phyloP scores from a whole-genome alignment of 2,329 filamentous ascomycete species.

The Aspergillus pseudotamarii region DNA sequence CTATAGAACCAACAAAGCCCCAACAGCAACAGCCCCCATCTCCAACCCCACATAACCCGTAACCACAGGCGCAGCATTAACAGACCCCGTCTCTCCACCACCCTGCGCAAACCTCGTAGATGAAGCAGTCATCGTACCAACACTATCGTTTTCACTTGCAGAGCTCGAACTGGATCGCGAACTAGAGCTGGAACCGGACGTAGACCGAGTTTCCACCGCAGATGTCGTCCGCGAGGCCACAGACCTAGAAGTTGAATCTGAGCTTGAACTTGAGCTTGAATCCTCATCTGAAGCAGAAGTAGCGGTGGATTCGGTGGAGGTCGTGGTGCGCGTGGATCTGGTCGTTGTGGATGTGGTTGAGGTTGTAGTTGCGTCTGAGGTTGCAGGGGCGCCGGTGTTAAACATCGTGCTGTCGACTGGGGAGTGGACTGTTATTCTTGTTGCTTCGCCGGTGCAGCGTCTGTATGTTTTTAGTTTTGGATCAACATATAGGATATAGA shows the following conservation, averaged over 20 bases:
- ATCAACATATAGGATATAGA: not conserved
- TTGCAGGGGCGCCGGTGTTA: not conserved
- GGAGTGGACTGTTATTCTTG: slow-evolving; percentile 11
- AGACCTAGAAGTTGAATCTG: not conserved
- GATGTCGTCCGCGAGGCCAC: not conserved
- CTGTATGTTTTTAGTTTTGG: not conserved
- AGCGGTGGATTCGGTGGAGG: not conserved
- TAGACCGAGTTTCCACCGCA: not conserved
- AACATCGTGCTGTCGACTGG: not conserved
- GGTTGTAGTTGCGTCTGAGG: not conserved
- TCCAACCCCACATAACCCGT: not conserved
- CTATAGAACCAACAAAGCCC: not conserved
- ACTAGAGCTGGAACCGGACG: not conserved
- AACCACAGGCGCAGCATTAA: not conserved
- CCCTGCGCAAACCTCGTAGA: not conserved
- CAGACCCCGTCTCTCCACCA: not conserved
- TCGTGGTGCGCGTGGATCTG: not conserved
- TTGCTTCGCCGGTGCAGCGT: slow-evolving; percentile 11
- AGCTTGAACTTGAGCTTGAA: not conserved
- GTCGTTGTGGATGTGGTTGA: not conserved
- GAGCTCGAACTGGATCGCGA: not conserved
- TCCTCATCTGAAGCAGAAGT: not conserved
- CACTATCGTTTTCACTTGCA: not conserved
- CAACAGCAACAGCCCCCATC: not conserved
- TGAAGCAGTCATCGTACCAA: not conserved